Evolutionary conservation across 2,329 filamentous ascomycete species (phyloP).

Genomic region (Phaeosphaeria sp.): DNA sequence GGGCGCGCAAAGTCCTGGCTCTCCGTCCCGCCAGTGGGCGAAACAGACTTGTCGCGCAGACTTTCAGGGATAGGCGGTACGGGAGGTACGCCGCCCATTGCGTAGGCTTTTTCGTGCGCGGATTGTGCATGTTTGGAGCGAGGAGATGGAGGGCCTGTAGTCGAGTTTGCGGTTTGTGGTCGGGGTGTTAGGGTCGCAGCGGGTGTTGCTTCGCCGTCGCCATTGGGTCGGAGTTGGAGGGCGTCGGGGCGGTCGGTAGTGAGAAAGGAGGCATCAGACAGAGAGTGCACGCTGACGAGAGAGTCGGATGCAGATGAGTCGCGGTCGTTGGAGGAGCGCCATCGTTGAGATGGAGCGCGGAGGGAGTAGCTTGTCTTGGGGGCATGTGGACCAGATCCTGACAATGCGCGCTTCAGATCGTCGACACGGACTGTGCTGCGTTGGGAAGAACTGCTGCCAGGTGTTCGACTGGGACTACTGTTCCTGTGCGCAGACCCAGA

Average conservation of each 20-base stretch:
- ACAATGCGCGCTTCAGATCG: constrained; percentile 55
- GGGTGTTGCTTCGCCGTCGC: constrained; percentile 25
- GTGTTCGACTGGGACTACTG: constrained; percentile 38
- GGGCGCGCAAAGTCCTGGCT: constrained; percentile 22
- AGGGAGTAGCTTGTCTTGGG: constrained; percentile 41
- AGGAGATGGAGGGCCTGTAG: constrained; percentile 8
- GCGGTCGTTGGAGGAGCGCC: constrained; percentile 49
- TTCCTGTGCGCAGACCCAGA: constrained; percentile 35
- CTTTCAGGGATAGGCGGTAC: constrained; percentile 43
- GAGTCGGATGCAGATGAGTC: constrained; percentile 67
- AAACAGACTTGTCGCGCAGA: constrained; percentile 26
- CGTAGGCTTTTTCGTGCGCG: constrained; percentile 19
- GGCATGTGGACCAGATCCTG: constrained; percentile 37
- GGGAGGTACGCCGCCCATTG: constrained; percentile 33
- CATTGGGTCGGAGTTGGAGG: background rate
- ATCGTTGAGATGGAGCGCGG: constrained; percentile 31
- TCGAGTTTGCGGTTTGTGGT: constrained; percentile 12
- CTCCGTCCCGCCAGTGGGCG: constrained; percentile 7
- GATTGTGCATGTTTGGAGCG: constrained; percentile 9
- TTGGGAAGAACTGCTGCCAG: constrained; percentile 44
- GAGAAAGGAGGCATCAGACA: constrained; percentile 66
- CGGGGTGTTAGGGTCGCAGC: constrained; percentile 32
- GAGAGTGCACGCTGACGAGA: constrained; percentile 73
- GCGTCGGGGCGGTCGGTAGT: constrained; percentile 29
- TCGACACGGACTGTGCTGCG: constrained; percentile 52